Evolutionary conservation across 306 rosid genomes (phyloP).

Genomic region (Quercus variabilis): DNA sequence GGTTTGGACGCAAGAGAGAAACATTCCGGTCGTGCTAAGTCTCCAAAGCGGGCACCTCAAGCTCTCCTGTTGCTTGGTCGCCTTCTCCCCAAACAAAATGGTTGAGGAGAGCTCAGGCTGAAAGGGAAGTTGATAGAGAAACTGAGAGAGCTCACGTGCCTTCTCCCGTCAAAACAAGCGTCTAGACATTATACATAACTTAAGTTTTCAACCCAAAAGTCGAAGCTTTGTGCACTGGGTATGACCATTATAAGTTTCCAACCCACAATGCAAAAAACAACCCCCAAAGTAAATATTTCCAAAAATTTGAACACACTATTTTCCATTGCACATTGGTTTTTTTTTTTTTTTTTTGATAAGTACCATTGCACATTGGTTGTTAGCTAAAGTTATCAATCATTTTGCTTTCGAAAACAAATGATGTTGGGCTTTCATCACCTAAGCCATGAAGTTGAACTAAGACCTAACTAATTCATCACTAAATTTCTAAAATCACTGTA

Average conservation of each 20-base stretch:
- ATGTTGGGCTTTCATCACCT: not conserved
- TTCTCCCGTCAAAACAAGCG: not conserved
- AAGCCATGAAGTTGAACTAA: not conserved
- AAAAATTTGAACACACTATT: not conserved
- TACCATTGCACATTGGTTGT: not conserved
- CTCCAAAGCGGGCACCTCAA: constrained; percentile 23
- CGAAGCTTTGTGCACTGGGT: no score
- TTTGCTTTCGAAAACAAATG: not conserved
- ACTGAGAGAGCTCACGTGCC: constrained; percentile 5
- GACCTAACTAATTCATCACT: not conserved
- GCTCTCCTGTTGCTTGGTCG: constrained; percentile 35
- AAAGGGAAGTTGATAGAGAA: not conserved
- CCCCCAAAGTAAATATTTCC: not conserved
- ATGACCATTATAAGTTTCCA: no score
- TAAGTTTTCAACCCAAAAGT: no score
- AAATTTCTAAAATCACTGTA: not conserved
- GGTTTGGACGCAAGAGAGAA: constrained; percentile 37
- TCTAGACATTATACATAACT: no score
- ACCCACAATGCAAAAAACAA: not conserved
- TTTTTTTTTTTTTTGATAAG: no score
- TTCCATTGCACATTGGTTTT: not conserved
- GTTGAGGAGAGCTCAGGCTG: constrained; percentile 9
- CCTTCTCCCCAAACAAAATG: constrained; percentile 56
- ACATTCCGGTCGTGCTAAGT: constrained; percentile 19
- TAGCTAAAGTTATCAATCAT: not conserved